These are phyloP conservation scores for Ceratocystis huliohia DNA, from an alignment of 2,329 filamentous ascomycete genomes.

Conservation along the genomic window DNA sequence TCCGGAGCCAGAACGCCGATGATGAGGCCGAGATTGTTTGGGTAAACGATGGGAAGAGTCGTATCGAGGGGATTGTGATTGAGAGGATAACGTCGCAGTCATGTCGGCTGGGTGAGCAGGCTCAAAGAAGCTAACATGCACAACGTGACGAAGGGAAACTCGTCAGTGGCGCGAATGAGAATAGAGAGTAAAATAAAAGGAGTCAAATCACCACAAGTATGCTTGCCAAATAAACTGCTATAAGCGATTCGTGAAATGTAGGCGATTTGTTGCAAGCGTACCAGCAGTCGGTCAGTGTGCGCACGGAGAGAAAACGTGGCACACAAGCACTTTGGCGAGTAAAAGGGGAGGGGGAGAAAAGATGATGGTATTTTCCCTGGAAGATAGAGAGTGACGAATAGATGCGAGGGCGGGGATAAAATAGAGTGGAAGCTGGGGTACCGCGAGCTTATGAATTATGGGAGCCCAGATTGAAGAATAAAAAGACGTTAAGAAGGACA, in stretches of 20 bases:
- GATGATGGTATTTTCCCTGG: background rate
- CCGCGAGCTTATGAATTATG: background rate
- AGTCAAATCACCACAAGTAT: background rate
- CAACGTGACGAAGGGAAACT: constrained; percentile 5
- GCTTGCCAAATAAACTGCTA: background rate
- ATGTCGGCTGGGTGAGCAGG: constrained; percentile 17
- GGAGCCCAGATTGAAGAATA: background rate
- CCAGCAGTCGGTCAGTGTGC: background rate
- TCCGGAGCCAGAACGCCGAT: constrained; percentile 19
- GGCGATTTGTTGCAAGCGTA: background rate
- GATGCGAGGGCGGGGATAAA: background rate
- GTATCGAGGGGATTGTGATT: constrained; percentile 19
- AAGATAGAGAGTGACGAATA: background rate
- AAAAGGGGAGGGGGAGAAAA: background rate
- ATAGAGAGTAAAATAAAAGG: background rate
- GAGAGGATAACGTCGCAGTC: constrained; percentile 20
- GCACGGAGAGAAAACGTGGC: constrained; percentile 5
- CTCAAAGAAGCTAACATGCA: constrained; percentile 11
- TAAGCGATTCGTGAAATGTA: background rate
- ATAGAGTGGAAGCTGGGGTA: background rate
- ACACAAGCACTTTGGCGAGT: background rate
- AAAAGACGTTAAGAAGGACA: background rate
- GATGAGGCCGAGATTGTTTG: constrained; percentile 18
- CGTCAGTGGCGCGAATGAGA: background rate
- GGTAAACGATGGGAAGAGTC: constrained; percentile 19